Base-by-base conservation (phyloP, 1,284 basidiomycete genomes). In the Naganishia albida region DNA sequence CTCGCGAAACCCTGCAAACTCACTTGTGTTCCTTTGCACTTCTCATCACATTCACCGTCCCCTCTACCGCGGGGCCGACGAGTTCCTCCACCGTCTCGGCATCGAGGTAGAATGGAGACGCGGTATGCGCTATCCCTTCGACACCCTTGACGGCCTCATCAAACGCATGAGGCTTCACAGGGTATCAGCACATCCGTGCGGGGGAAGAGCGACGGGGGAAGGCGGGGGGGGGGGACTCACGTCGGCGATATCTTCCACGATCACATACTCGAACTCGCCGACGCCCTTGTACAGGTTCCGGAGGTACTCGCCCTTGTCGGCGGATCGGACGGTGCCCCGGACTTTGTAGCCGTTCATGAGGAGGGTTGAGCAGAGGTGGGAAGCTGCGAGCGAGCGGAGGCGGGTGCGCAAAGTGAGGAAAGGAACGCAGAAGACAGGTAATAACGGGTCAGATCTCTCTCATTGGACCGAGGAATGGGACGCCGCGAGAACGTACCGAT, bases 61-160 rank as follows among this genome's bases (percentile, higher is more conserved):
- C 88, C 28, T 84, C 77, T 12, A 88, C 80, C 6, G 88, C 88
- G 0, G 88, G 87, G 2, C 75, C 75, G 71, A 88, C 83, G 18
- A 88, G 73, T 57, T 85, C 85, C 30, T 77, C 69, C 34, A 76
- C 74, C 60, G 76, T 74, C 23, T 78, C 68, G 20, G 72, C 72
- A 53, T 74, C 66, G 63, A 72, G 66, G 70, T 77, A 72, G 73
- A 77, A 77, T 40, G 62, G 62, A 30, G 53, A 53, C 2, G 72
- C 70, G 51, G 70, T 69, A 65, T 78, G 77, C 1, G 74, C 76
- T 8, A 89, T 84, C 6, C 80, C 87, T 68, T 86, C 83, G 0
- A 88, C 84, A 1, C 81, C 86, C 72, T 85, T 85, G 40, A 89
- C 85, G 1, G 85, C 86, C 48, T 87, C 85, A 70, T 88, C 86